phyloP scores from a whole-genome alignment of 768 basidiomycete species.

The Amanita molliuscula region DNA sequence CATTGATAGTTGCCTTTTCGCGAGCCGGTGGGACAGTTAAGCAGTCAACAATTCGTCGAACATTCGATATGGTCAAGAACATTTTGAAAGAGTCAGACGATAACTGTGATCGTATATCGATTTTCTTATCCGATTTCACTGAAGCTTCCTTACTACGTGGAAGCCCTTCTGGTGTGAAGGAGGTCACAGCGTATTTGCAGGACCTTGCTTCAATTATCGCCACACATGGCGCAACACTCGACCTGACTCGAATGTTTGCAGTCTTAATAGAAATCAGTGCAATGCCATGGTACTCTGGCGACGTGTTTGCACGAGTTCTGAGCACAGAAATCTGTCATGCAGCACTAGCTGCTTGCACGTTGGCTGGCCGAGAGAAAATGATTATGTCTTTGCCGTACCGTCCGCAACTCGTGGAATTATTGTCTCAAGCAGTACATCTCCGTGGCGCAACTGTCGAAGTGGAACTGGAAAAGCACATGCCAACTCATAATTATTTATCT shows the following conservation, averaged over 20 bases:
- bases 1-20: constrained; percentile 38
- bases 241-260: constrained; percentile 51
- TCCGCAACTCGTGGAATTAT: constrained; percentile 25
- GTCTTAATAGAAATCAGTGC: constrained; percentile 34
- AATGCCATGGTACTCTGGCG: constrained; percentile 35
- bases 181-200: constrained; percentile 39
- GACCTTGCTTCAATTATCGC: constrained; percentile 48
- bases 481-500: constrained; percentile 52
- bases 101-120: constrained; percentile 29
- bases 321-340: constrained; percentile 34
- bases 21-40: constrained; percentile 39
- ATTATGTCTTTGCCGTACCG: constrained; percentile 31
- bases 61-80: constrained; percentile 43
- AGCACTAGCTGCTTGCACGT: constrained; percentile 36
- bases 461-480: constrained; percentile 42
- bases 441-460: constrained; percentile 41
- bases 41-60: constrained; percentile 28
- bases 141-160: constrained; percentile 38
- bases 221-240: constrained; percentile 34
- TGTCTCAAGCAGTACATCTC: constrained; percentile 37
- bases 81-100: constrained; percentile 44
- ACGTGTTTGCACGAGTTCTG: constrained; percentile 35
- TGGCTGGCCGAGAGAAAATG: constrained; percentile 30
- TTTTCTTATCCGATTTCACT: constrained; percentile 45
- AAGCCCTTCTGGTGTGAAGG: constrained; percentile 32